Evolutionary conservation across 2,329 filamentous ascomycete genomes (phyloP).

Genomic region (Lecanicillium sp.): DNA sequence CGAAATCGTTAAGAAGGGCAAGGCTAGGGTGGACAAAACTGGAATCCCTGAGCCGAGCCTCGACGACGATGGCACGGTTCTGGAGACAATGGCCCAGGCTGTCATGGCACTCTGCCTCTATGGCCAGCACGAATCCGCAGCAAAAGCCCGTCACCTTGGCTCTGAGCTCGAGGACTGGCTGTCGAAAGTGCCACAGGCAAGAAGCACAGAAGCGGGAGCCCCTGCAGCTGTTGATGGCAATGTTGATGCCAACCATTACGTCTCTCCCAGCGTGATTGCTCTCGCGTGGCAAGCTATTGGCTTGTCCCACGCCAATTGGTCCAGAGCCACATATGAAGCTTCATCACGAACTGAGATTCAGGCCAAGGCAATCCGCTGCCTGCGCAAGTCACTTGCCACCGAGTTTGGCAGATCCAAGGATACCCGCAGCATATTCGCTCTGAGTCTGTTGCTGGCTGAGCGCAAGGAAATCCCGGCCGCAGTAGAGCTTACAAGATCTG

Average conservation of each 20-base stretch:
- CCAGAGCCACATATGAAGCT: conserved; percentile 69
- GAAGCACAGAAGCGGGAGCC: conserved; percentile 18
- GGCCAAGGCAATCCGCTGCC: conserved; percentile 63
- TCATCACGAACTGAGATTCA: conserved; percentile 65
- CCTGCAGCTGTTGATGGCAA: conserved; percentile 21
- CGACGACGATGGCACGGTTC: conserved; percentile 68
- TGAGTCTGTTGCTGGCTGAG: conserved; percentile 82
- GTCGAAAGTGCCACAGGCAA: conserved; percentile 42
- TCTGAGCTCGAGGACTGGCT: conserved; percentile 68
- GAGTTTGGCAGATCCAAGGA: conserved; percentile 59
- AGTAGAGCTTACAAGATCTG: conserved; percentile 72
- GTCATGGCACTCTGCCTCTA: conserved; percentile 77
- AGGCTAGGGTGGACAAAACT: conserved; percentile 73
- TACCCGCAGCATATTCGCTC: conserved; percentile 68
- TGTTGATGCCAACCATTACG: conserved; percentile 26
- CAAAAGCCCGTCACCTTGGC: conserved; percentile 68
- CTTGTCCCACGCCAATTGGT: conserved; percentile 80
- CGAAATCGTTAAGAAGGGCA: conserved; percentile 77
- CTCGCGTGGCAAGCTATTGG: conserved; percentile 78
- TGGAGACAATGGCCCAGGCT: conserved; percentile 73
- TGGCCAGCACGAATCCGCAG: conserved; percentile 63
- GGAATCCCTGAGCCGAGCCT: conserved; percentile 62
- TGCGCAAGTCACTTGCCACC: conserved; percentile 64
- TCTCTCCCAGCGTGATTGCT: conserved; percentile 56
- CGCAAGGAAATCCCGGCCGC: conserved; percentile 71